These are phyloP conservation scores for Megacollybia marginata DNA, from an alignment of 768 basidiomycete species.

Conservation along the genomic window DNA sequence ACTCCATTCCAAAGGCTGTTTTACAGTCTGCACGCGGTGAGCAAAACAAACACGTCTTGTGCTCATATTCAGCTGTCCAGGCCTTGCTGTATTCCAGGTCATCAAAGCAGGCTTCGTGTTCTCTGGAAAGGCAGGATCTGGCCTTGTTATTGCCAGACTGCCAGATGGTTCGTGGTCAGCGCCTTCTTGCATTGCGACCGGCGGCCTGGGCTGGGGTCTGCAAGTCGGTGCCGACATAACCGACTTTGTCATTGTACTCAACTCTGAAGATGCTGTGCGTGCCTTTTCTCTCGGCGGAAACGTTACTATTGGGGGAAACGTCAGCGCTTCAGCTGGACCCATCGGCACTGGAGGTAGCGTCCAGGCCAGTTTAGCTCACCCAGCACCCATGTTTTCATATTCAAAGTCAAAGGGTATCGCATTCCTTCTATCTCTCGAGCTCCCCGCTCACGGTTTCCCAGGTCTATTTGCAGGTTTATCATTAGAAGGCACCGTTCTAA, in stretches of 20 bases:
- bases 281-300: conserved; percentile 97
- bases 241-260: conserved; percentile 95
- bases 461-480: conserved; percentile 94
- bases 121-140: conserved; percentile 91
- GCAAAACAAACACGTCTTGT: conserved; percentile 6
- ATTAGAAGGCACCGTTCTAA: conserved; percentile 88
- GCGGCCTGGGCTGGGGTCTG: conserved; percentile 89
- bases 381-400: conserved; percentile 96
- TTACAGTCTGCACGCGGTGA: conserved; percentile 82
- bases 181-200: conserved; percentile 94
- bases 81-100: conserved; percentile 91
- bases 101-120: conserved; percentile 93
- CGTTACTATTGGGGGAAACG: conserved; percentile 88
- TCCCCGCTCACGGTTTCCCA: conserved; percentile 18
- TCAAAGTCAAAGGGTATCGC: conserved; percentile 85
- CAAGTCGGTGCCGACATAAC: conserved; percentile 95
- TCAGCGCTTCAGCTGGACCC: conserved; percentile 82
- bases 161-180: conserved; percentile 97
- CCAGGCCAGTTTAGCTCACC: conserved; percentile 81
- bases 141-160: conserved; percentile 85
- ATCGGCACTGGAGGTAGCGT: conserved; percentile 92
- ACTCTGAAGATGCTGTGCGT: conserved; percentile 90
- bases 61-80: conserved; percentile 27
- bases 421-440: neutral
- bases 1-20: conserved; percentile 89